Conservation (phyloP, 768 basidiomycete genomes). For the Cystoderma amianthinum region DNA sequence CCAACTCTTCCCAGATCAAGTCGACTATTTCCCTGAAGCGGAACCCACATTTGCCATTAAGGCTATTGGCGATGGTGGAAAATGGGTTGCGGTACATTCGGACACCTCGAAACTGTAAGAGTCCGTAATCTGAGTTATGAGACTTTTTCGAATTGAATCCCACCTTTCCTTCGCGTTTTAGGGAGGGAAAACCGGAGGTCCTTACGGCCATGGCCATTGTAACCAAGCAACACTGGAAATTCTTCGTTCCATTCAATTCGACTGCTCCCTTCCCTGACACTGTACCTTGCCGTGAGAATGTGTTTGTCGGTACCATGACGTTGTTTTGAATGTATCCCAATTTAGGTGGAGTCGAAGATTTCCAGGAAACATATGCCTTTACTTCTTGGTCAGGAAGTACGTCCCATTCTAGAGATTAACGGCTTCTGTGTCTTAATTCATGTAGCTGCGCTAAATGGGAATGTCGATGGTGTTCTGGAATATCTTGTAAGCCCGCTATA, state of each 20-base stretch:
- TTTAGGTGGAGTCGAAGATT: too few species aligned
- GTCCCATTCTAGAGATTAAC: too few species aligned
- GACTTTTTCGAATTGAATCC: background rate
- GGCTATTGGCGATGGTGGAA: constrained; percentile 39
- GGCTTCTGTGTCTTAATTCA: too few species aligned
- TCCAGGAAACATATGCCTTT: too few species aligned
- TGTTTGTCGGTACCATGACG: too few species aligned
- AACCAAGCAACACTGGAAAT: constrained; percentile 42
- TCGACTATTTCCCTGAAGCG: constrained; percentile 44
- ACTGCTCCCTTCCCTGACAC: constrained; percentile 30
- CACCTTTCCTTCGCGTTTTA: constrained; percentile 10
- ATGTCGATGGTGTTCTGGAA: too few species aligned
- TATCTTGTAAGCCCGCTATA: too few species aligned
- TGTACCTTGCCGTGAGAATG: too few species aligned
- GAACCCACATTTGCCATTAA: constrained; percentile 44
- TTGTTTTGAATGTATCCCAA: too few species aligned
- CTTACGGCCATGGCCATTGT: constrained; percentile 59
- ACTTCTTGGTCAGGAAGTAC: too few species aligned
- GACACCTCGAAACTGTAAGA: constrained; percentile 36
- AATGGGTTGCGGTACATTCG: constrained; percentile 50
- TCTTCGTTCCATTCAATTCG: constrained; percentile 59
- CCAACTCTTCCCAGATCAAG: constrained; percentile 68
- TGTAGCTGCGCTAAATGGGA: too few species aligned
- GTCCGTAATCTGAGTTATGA: constrained; percentile 1
- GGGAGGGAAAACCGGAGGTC: constrained; percentile 47